Percentiles rank a stretch among this genome's conserved stretches.
Conservation (phyloP, 2,329 filamentous ascomycete species). For the Knoxdaviesia proteae region DNA sequence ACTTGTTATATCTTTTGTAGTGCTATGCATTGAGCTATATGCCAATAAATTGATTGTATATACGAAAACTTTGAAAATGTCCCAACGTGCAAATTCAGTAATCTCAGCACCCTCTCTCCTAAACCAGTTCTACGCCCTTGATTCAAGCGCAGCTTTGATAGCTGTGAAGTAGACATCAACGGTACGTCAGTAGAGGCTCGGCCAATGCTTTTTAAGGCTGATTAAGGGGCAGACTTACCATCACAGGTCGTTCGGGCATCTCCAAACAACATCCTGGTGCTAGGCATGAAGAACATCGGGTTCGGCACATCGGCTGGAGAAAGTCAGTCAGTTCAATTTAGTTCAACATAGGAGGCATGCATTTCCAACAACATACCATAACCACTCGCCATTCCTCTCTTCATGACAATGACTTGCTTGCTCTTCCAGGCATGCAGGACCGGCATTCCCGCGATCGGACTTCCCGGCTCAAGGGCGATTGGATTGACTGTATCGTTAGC, state of each 20-base stretch:
- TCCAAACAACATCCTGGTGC: constrained; percentile 79
- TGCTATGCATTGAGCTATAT: not conserved
- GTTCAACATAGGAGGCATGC: constrained; percentile 1
- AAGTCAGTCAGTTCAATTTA: constrained; percentile 5
- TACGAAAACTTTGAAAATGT: not conserved
- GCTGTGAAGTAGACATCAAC: constrained; percentile 8
- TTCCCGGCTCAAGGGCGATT: constrained; percentile 65
- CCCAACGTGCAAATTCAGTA: not conserved
- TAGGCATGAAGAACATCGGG: constrained; percentile 83
- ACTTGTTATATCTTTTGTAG: too few species aligned
- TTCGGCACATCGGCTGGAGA: constrained; percentile 63
- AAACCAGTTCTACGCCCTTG: constrained; percentile 7
- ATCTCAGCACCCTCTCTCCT: not conserved
- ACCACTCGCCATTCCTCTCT: constrained; percentile 70
- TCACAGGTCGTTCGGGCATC: constrained; percentile 73
- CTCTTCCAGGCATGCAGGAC: constrained; percentile 87
- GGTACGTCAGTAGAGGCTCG: too few species aligned
- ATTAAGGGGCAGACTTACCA: constrained; percentile 24
- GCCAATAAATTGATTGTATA: not conserved
- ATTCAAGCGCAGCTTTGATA: constrained; percentile 19
- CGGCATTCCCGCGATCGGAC: constrained; percentile 78
- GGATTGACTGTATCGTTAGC: constrained; percentile 89
- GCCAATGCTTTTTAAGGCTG: not conserved
- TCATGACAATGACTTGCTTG: constrained; percentile 86
- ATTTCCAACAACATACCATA: constrained; percentile 37